A percentile compares a stretch with the other conserved stretches of the same genome.
Evolutionary conservation across 2,329 filamentous ascomycete genomes (phyloP).

Genomic region (Alternaria sp.): DNA sequence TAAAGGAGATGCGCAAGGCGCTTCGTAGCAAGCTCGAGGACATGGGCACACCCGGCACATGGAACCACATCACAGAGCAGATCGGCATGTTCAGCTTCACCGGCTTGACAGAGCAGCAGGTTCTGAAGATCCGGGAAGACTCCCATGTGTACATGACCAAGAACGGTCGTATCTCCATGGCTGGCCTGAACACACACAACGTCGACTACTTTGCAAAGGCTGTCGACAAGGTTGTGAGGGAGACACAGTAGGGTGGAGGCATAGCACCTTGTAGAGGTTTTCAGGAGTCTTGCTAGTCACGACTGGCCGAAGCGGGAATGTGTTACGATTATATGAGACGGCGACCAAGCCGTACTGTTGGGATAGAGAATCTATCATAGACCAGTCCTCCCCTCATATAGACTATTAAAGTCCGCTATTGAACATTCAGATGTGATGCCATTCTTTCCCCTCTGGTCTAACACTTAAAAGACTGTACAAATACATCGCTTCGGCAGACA

Average conservation of each 20-base stretch:
- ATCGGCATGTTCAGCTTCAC: constrained; percentile 99
- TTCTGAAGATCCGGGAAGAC: constrained; percentile 71
- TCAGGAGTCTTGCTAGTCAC: background rate
- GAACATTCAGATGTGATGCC: background rate
- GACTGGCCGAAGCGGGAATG: background rate
- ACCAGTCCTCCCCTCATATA: background rate
- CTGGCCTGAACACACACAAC: constrained; percentile 91
- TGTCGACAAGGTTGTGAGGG: constrained; percentile 80
- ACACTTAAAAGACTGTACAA: background rate
- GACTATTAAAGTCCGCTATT: background rate
- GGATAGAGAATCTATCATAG: background rate
- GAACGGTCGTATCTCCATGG: constrained; percentile 98
- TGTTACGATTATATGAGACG: background rate
- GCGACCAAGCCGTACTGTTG: background rate
- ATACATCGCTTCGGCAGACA: background rate
- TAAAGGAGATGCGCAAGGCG: constrained; percentile 86
- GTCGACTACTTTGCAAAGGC: constrained; percentile 92
- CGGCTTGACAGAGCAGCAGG: constrained; percentile 76
- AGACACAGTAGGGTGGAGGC: constrained; percentile 45
- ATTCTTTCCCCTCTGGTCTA: no score
- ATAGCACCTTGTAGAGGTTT: background rate
- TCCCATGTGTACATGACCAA: constrained; percentile 91
- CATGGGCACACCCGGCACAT: constrained; percentile 83
- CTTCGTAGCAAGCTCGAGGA: constrained; percentile 82
- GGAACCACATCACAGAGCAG: constrained; percentile 98